Evolutionary conservation across 768 basidiomycete species (phyloP), one percentile per base, ranked within the genome.

Genomic region (Auriscalpium orientale): DNA sequence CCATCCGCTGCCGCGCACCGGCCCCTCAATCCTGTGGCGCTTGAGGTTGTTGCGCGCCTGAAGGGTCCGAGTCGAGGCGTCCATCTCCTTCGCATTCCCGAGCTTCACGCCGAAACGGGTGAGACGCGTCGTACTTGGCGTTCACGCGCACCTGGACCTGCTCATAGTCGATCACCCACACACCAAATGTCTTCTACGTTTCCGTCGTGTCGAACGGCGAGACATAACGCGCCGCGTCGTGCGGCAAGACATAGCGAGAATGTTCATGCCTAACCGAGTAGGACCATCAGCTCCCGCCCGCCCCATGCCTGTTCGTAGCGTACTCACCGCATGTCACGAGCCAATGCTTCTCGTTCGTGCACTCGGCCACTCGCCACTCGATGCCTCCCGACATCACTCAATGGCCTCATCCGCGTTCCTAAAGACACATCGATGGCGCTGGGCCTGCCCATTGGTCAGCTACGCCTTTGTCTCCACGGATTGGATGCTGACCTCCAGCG

Each of bases 141-240:
- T 98, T 98, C 65, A 99, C 97, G 62, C 95, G 82, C 46, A 90
- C 82, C 72, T 99, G 97, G 33, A 98, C 97, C 70, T 95, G 95
- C 70, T 98, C 95, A 70, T 98, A 99, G 71, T 98, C 91, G 64
- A 99, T 87, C 46, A 95, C 82, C 66, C 91, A 94, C 10, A 95
- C 89, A 1, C 95, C 94, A 66, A 98, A 97, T 49, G 82, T 82
- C 61, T 88, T 91, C 64, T 88, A 85, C 9, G 91, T 95, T 64
- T 97, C 97, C 28, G 91, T 89, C 18, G 92, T 98, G 71, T 99
- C 97, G 67, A 99, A 98, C 16, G 94, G 98, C 0, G 87, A 75
- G 8, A 88, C 79, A 66, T 85, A 91, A 56, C 91, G 79, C 15
- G 83, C 78, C 4, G 87, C 81, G 62, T 95, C 94, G 67, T 92